Evolutionary conservation across 495 filamentous ascomycete genomes (phyloP), one percentile per base, ranked within the genome.

Genomic region (Aspergillus sclerotioniger): DNA sequence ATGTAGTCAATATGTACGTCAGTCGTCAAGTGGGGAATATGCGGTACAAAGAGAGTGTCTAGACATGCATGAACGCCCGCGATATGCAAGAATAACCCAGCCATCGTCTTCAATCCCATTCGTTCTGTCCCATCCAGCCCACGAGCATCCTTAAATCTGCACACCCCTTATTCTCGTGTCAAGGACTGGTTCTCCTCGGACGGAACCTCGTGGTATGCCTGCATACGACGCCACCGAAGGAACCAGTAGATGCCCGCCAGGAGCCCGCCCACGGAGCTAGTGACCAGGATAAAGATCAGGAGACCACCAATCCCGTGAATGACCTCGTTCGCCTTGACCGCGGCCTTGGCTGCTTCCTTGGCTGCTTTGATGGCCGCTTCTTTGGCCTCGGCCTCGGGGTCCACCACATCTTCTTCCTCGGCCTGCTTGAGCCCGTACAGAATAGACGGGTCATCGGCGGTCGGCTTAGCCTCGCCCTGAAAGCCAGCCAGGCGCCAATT

Each of bases 401-500:
- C 57, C 53, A 62, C 49, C 19, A 62, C 41, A 17, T 54, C 63
- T 16, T 54, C 51, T 39, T n/a, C 51, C 41, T 46, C 45, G 46
- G 59, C 52, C 33, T 63, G 55, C 48, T 66, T 63, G 50, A 54
- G 57, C 3, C 54, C 61, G 31, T 60, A 64, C 17, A 74, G 53
- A 54, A 71, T 53, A 0, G 68, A 59, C 4, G 74, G 74, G 57
- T 75, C 67, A 45, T 74, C 67, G 0, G 71, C 67, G 6, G 56
- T 59, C 8, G 74, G 74, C 2, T 56, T 51, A 0, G 4, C 46
- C 1, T 60, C 61, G 17, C 69, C 66, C 6, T 58, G 60, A 57
- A 74, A 77, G 3, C 72, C 74, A 6, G 68, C 70, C 17, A 67
- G 60, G 16, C 66, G 61, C 74, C 74, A 77, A 48, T 77, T 69